These are phyloP conservation scores for Globisporangium carolinianum DNA, from an alignment of 352 stramenopile species.

Conservation along the genomic window DNA sequence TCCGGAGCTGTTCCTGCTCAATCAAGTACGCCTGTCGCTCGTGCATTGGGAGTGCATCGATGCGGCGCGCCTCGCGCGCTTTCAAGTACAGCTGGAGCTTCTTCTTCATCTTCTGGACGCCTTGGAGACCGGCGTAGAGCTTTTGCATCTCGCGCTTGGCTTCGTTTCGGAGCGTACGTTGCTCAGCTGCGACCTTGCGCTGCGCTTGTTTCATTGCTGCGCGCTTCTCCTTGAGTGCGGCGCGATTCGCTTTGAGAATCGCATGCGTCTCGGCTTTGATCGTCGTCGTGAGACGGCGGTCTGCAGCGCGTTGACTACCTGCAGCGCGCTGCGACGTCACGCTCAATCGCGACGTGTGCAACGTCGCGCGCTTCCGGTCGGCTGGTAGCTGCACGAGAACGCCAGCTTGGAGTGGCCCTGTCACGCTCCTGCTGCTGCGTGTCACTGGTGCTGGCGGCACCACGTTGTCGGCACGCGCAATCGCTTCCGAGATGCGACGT, in stretches of 20 bases:
- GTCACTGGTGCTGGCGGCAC: background rate
- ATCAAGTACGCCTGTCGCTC: slow-evolving; percentile 50
- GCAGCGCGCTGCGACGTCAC: background rate
- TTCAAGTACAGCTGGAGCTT: slow-evolving; percentile 42
- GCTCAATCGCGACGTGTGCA: slow-evolving; percentile 3
- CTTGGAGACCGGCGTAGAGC: slow-evolving; percentile 31
- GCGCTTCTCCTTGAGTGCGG: slow-evolving; percentile 33
- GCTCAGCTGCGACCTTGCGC: slow-evolving; percentile 19
- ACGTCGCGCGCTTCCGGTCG: background rate
- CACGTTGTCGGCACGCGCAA: slow-evolving; percentile 20
- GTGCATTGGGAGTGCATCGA: slow-evolving; percentile 45
- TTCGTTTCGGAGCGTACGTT: slow-evolving; percentile 28
- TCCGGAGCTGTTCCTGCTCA: slow-evolving; percentile 52
- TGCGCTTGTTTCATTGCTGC: slow-evolving; percentile 35
- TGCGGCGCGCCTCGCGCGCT: slow-evolving; percentile 23
- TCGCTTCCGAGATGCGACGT: slow-evolving; percentile 35
- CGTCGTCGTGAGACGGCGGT: slow-evolving; percentile 32
- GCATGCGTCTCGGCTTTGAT: slow-evolving; percentile 51
- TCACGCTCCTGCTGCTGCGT: background rate
- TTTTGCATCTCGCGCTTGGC: slow-evolving; percentile 33
- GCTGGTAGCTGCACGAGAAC: slow-evolving; percentile 7
- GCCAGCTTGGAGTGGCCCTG: background rate
- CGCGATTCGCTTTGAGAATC: slow-evolving; percentile 35
- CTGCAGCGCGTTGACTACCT: slow-evolving; percentile 2
- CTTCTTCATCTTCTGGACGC: slow-evolving; percentile 53